phyloP scores from a whole-genome alignment of 2,329 filamentous ascomycete genomes.

The Fusarium sp. region DNA sequence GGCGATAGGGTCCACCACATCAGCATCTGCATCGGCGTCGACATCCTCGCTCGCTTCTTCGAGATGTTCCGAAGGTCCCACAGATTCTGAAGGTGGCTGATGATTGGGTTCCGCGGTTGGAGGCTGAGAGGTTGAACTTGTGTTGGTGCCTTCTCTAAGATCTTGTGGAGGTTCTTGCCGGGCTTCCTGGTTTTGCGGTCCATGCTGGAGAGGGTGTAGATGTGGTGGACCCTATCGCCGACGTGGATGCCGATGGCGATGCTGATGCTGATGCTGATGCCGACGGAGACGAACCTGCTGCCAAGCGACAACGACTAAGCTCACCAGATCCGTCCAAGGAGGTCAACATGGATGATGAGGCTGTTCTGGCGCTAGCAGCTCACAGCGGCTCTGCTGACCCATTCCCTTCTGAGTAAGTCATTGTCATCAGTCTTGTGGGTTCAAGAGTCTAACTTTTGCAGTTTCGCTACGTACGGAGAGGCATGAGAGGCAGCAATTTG shows the following conservation, averaged over 20 bases:
- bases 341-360: conserved; percentile 55
- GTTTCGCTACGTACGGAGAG: conserved; percentile 53
- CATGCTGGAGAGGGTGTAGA: conserved; percentile 42
- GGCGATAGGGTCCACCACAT: too few species aligned
- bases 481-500: conserved; percentile 43
- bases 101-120: conserved; percentile 5
- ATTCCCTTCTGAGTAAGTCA: conserved; percentile 55
- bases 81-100: conserved; percentile 13
- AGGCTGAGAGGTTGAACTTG: conserved; percentile 16
- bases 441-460: conserved; percentile 31
- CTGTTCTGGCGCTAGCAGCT: conserved; percentile 57
- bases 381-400: conserved; percentile 52
- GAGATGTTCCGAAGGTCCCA: conserved; percentile 16
- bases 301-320: conserved; percentile 53
- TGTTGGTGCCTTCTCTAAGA: conserved; percentile 17
- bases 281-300: conserved; percentile 50
- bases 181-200: conserved; percentile 21
- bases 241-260: conserved; percentile 48
- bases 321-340: conserved; percentile 45
- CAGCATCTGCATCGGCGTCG: conserved; percentile 38
- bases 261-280: conserved; percentile 35
- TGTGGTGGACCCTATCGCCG: conserved; percentile 43
- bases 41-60: conserved; percentile 11
- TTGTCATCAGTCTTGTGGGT: not conserved
- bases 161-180: conserved; percentile 22